Evolutionary conservation across 805 yeast species (phyloP).

Genomic region (Sugiyamaella mastotermitis): DNA sequence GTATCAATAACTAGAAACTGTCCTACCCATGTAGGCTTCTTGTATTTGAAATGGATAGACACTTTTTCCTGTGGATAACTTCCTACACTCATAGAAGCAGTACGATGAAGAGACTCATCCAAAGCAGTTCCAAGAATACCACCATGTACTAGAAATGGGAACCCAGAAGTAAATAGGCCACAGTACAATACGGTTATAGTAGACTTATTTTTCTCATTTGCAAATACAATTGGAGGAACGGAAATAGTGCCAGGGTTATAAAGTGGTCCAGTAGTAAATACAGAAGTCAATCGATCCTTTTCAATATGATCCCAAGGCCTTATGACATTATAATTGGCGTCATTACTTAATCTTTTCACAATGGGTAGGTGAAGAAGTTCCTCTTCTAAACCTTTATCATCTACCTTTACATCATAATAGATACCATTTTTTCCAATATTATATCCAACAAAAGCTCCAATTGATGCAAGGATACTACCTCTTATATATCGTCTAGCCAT

Average conservation of each 20-base stretch:
- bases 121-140: constrained; percentile 77
- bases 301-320: constrained; percentile 9
- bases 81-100: constrained; percentile 15
- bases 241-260: constrained; percentile 75
- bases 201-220: constrained; percentile 49
- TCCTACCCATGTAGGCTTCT: constrained; percentile 70
- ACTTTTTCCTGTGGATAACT: constrained; percentile 12
- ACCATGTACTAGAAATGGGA: constrained; percentile 84
- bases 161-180: constrained; percentile 77
- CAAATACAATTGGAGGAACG: constrained; percentile 64
- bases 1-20: constrained; percentile 67
- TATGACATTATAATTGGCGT: constrained; percentile 2
- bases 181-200: constrained; percentile 65
- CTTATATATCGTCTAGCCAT: not conserved
- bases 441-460: constrained; percentile 1
- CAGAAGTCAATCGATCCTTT: not conserved
- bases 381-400: constrained; percentile 2
- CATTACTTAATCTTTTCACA: constrained; percentile 3
- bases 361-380: constrained; percentile 2
- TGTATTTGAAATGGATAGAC: constrained; percentile 42
- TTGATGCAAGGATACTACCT: not conserved
- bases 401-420: not conserved
- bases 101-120: constrained; percentile 55
- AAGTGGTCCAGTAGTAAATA: constrained; percentile 46
- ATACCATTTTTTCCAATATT: not conserved